Base-by-base conservation (phyloP, 306 rosid species). In the Herpetospermum pedunculosum region DNA sequence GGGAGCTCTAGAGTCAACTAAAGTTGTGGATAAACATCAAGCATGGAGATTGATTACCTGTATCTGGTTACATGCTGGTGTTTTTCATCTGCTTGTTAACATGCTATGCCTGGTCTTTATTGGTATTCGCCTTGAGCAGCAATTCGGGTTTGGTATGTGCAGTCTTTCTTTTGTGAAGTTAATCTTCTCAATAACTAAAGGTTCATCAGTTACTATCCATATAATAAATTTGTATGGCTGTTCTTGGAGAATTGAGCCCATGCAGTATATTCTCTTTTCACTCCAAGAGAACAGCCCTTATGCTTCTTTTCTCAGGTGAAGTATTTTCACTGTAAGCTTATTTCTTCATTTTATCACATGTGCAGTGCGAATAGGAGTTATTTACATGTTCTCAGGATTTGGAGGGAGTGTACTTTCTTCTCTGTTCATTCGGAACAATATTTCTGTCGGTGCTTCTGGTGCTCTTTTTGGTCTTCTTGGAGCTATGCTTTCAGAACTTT, bases 391-490 rank as follows among this genome's bases (percentile, higher is more conserved):
- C 28, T 86, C 94, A 40, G 96, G 98, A 65, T 86, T 93, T 4
- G 91, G 92, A 0, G 97, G 96, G 35, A 87, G 93, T 71, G 79
- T 89, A 10, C 78, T 93, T 30, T 93, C 98, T 4, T 77, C 82
- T 2, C 78, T 90, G 14, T 93, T 90, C 60, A 75, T 90, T 7
- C 85, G 80, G 81, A 84, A 83, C 78, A 87, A 73, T 81, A 89
- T 90, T 68, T 90, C 97, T 2, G 97, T 93, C 54, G 98, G 98
- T 64, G 96, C 98, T 62, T 93, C 98, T 19, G 96, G 98, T 18
- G 92, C 96, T 29, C 90, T 90, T 19, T 90, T 90, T 68, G 98
- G 98, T 73, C 92, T 93, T 74, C 98, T 93, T 73, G 97, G 98
- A 80, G 97, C 97, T 58, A 93, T 90, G 97, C 92, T 93, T 68